Evolutionary conservation across 176 grass and related monocot genomes (phyloP).

Genomic region (Oryza punctata): DNA sequence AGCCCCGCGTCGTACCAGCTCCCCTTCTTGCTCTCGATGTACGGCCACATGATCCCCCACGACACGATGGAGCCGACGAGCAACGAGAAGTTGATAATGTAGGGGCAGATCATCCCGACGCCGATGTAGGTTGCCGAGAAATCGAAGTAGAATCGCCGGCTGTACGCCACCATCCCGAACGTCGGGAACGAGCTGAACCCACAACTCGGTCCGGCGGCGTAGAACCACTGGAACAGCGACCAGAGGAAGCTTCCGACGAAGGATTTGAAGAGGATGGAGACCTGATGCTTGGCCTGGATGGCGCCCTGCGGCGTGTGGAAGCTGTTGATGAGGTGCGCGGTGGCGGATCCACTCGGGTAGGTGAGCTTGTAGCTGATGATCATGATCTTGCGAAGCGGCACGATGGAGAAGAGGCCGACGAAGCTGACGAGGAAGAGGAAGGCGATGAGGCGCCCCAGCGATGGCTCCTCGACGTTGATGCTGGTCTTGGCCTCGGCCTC

Average conservation of each 20-base stretch:
- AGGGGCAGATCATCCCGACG: slow-evolving; percentile 71
- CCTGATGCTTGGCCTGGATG: slow-evolving; percentile 57
- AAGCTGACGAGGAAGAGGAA: slow-evolving; percentile 67
- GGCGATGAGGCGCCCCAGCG: slow-evolving; percentile 51
- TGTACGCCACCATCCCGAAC: slow-evolving; percentile 52
- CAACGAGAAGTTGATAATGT: slow-evolving; percentile 66
- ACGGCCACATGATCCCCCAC: slow-evolving; percentile 67
- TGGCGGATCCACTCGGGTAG: slow-evolving; percentile 55
- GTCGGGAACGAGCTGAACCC: slow-evolving; percentile 60
- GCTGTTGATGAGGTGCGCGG: slow-evolving; percentile 74
- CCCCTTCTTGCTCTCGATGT: slow-evolving; percentile 56
- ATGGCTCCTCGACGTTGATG: slow-evolving; percentile 60
- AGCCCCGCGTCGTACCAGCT: slow-evolving; percentile 48
- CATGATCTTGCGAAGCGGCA: slow-evolving; percentile 49
- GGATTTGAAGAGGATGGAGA: slow-evolving; percentile 56
- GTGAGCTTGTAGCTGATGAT: slow-evolving; percentile 65
- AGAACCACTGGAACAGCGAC: slow-evolving; percentile 74
- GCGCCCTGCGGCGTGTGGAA: slow-evolving; percentile 66
- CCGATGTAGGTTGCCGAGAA: slow-evolving; percentile 69
- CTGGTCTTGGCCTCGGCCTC: slow-evolving; percentile 47
- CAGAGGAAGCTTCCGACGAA: slow-evolving; percentile 59
- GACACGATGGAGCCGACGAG: slow-evolving; percentile 56
- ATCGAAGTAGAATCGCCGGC: slow-evolving; percentile 61
- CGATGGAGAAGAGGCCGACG: slow-evolving; percentile 55
- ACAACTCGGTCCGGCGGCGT: slow-evolving; percentile 24